These are phyloP conservation scores for Ophiostoma ips DNA, from an alignment of 2,329 filamentous ascomycete species.

Conservation along the genomic window DNA sequence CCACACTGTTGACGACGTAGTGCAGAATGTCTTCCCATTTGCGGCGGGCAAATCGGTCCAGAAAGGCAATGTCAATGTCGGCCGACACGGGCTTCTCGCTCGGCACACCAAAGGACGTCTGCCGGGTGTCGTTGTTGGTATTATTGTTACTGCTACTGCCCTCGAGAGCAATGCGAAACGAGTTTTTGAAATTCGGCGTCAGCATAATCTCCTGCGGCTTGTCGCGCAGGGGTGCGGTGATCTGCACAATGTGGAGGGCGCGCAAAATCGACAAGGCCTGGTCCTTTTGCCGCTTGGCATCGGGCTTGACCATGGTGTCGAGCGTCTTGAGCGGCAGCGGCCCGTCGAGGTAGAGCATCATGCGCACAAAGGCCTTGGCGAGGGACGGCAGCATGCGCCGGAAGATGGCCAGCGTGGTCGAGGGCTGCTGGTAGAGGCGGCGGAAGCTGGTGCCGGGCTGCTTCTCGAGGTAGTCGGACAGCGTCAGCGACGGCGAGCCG, in stretches of 20 bases:
- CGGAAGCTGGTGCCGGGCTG: slow-evolving; percentile 80
- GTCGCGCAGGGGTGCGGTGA: slow-evolving; percentile 45
- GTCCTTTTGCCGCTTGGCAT: slow-evolving; percentile 56
- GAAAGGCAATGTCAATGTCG: slow-evolving; percentile 53
- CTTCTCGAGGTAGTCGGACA: slow-evolving; percentile 85
- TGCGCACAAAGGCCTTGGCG: slow-evolving; percentile 92
- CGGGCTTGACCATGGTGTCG: slow-evolving; percentile 70
- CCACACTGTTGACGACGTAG: slow-evolving; percentile 76
- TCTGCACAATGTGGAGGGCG: slow-evolving; percentile 72
- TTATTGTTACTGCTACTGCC: slow-evolving; percentile 29
- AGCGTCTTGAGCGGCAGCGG: slow-evolving; percentile 70
- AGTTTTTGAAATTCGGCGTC: slow-evolving; percentile 68
- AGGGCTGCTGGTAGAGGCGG: slow-evolving; percentile 89
- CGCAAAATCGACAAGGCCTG: slow-evolving; percentile 70
- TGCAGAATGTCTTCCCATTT: slow-evolving; percentile 96
- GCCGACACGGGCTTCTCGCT: slow-evolving; percentile 49
- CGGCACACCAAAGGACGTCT: slow-evolving; percentile 83
- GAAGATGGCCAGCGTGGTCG: slow-evolving; percentile 89
- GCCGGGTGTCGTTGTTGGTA: slow-evolving; percentile 50
- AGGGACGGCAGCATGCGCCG: slow-evolving; percentile 91
- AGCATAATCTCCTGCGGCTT: slow-evolving; percentile 60
- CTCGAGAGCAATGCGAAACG: slow-evolving; percentile 73
- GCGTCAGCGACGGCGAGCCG: slow-evolving; percentile 35
- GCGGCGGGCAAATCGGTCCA: slow-evolving; percentile 73
- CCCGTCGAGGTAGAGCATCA: slow-evolving; percentile 76